Evolutionary conservation across 1,284 basidiomycete genomes (phyloP).

Genomic region (Mycosarcoma mackinlayi): DNA sequence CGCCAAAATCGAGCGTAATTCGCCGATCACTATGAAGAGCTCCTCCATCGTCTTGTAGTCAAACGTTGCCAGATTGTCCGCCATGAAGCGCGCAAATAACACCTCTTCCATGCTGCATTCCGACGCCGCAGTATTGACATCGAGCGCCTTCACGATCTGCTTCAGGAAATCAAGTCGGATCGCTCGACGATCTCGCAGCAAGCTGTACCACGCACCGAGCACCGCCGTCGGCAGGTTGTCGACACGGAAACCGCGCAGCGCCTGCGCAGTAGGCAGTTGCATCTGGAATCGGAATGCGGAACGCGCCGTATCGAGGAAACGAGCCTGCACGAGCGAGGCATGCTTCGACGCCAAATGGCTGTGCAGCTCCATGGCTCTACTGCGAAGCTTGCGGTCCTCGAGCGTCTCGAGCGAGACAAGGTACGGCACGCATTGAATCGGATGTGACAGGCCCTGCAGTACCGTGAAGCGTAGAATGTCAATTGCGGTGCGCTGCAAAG

Average conservation of each 20-base stretch:
- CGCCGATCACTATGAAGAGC: slow-evolving; percentile 83
- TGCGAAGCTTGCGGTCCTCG: slow-evolving; percentile 74
- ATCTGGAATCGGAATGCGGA: slow-evolving; percentile 84
- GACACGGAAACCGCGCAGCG: slow-evolving; percentile 34
- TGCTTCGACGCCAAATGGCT: slow-evolving; percentile 87
- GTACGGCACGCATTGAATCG: slow-evolving; percentile 89
- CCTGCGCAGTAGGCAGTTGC: slow-evolving; percentile 10
- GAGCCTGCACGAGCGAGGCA: slow-evolving; percentile 84
- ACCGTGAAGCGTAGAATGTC: slow-evolving; percentile 92
- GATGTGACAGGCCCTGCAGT: slow-evolving; percentile 93
- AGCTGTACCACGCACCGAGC: slow-evolving; percentile 87
- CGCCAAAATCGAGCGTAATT: slow-evolving; percentile 82
- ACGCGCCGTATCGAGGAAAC: slow-evolving; percentile 82
- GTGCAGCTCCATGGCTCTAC: slow-evolving; percentile 83
- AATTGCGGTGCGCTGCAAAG: slow-evolving; percentile 83
- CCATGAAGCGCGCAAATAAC: slow-evolving; percentile 86
- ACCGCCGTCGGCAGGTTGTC: slow-evolving; percentile 23
- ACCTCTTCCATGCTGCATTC: slow-evolving; percentile 44
- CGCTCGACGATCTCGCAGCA: slow-evolving; percentile 87
- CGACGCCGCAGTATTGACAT: slow-evolving; percentile 73
- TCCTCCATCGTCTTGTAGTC: slow-evolving; percentile 97
- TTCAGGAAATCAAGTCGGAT: slow-evolving; percentile 87
- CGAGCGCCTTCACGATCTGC: slow-evolving; percentile 82
- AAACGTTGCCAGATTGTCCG: slow-evolving; percentile 89
- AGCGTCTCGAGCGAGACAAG: slow-evolving; percentile 93